Conservation (phyloP, 164 flowering plant species). For the Taxillus chinensis region DNA sequence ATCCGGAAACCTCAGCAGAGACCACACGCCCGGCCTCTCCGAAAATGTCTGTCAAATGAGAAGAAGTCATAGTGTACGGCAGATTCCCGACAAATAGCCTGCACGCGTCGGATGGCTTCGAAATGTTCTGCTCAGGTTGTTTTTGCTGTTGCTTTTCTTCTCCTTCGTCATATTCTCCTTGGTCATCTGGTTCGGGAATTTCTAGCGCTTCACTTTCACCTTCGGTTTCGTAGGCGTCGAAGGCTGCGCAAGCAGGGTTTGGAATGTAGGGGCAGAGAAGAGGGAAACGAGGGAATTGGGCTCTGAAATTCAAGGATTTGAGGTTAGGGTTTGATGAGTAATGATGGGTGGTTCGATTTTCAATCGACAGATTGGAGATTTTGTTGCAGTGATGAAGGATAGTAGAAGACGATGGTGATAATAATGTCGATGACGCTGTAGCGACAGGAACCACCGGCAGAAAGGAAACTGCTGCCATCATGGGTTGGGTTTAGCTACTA, state of each 20-base stretch:
- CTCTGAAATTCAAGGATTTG: constrained; percentile 3
- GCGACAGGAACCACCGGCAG: constrained; percentile 20
- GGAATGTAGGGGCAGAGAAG: constrained; percentile 9
- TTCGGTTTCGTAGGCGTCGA: constrained; percentile 11
- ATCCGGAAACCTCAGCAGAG: constrained; percentile 38
- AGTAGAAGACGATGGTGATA: constrained; percentile 13
- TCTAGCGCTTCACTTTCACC: background rate
- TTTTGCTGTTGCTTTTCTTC: constrained; percentile 20
- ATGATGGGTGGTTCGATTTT: constrained; percentile 8
- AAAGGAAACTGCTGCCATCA: constrained; percentile 10
- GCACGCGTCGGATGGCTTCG: constrained; percentile 18
- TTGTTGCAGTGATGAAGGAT: constrained; percentile 9
- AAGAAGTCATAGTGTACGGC: constrained; percentile 58
- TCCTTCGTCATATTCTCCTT: constrained; percentile 10
- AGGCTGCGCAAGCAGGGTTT: constrained; percentile 10
- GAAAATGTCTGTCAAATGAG: constrained; percentile 51
- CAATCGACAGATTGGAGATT: constrained; percentile 5
- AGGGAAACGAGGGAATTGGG: constrained; percentile 10
- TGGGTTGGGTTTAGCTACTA: background rate
- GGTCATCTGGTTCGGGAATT: constrained; percentile 4
- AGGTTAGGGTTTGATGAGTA: constrained; percentile 16
- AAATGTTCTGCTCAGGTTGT: constrained; percentile 1
- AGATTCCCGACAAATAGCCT: constrained; percentile 78
- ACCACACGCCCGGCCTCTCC: constrained; percentile 60
- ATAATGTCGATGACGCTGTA: constrained; percentile 12